phyloP scores from a whole-genome alignment of 257 asterid genomes.

The Scutellaria minor region DNA sequence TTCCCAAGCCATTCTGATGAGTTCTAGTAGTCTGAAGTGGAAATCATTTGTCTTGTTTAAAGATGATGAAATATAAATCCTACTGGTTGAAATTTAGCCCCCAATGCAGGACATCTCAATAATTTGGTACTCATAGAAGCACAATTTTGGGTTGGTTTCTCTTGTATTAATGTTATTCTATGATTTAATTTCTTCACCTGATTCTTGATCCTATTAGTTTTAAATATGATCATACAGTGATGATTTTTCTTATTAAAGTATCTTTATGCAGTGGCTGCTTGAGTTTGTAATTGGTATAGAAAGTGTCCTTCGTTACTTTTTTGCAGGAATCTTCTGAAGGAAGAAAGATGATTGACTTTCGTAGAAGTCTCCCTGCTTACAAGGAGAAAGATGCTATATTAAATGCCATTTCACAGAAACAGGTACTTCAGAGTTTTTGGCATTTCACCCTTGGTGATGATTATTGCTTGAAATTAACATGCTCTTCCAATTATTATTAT shows the following conservation, averaged over 20 bases:
- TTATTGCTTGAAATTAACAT: constrained; percentile 28
- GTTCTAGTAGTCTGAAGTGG: background rate
- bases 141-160: background rate
- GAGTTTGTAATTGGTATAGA: constrained; percentile 31
- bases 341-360: constrained; percentile 71
- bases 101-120: constrained; percentile 21
- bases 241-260: constrained; percentile 2
- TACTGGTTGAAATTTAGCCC: constrained; percentile 5
- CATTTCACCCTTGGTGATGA: constrained; percentile 21
- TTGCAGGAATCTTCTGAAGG: constrained; percentile 82
- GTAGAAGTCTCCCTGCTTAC: constrained; percentile 78
- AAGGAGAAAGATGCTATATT: constrained; percentile 80
- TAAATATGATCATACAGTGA: background rate
- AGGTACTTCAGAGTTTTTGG: constrained; percentile 55
- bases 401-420: constrained; percentile 74
- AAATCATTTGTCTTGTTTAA: constrained; percentile 11
- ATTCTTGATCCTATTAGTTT: constrained; percentile 22
- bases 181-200: background rate
- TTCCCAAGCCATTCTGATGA: constrained; percentile 26
- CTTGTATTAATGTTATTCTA: background rate
- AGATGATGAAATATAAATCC: background rate
- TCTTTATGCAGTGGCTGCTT: constrained; percentile 13
- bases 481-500: background rate
- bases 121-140: constrained; percentile 6
- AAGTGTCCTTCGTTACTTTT: constrained; percentile 22